These are phyloP conservation scores for Phialocephala sp. DNA, from an alignment of 2,329 filamentous ascomycete species.

Conservation along the genomic window DNA sequence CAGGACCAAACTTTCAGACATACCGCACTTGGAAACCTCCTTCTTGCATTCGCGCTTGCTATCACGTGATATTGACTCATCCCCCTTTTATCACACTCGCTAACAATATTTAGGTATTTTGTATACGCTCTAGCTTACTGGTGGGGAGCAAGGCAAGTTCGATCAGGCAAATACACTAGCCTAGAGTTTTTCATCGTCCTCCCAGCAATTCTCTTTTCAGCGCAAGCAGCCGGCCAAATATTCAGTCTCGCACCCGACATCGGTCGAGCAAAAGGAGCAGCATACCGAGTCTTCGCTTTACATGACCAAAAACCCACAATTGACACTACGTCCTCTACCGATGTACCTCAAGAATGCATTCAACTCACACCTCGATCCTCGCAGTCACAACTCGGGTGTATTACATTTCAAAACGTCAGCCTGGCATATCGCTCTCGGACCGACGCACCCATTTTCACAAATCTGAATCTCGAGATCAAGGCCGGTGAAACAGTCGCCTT, in stretches of 20 bases:
- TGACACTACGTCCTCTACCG: slow-evolving; percentile 27
- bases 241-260: slow-evolving; percentile 78
- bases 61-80: slow-evolving; percentile 31
- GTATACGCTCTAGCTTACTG: slow-evolving; percentile 80
- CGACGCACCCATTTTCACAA: slow-evolving; percentile 61
- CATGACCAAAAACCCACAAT: slow-evolving; percentile 49
- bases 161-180: slow-evolving; percentile 65
- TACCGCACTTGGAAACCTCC: slow-evolving; percentile 60
- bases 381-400: slow-evolving; percentile 38
- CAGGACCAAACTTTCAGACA: slow-evolving; percentile 60
- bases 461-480: slow-evolving; percentile 61
- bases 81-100: neutral
- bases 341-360: slow-evolving; percentile 1
- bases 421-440: slow-evolving; percentile 71
- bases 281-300: slow-evolving; percentile 60
- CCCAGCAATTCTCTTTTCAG: slow-evolving; percentile 72
- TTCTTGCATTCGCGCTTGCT: slow-evolving; percentile 59
- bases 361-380: neutral
- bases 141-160: slow-evolving; percentile 77
- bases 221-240: slow-evolving; percentile 75
- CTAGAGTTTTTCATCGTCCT: slow-evolving; percentile 79
- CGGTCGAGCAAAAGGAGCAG: slow-evolving; percentile 67
- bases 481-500: slow-evolving; percentile 67
- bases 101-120: slow-evolving; percentile 63
- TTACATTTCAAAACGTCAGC: slow-evolving; percentile 62